phyloP scores from a whole-genome alignment of 352 stramenopile species.

The Phytophthora nicotianae region DNA sequence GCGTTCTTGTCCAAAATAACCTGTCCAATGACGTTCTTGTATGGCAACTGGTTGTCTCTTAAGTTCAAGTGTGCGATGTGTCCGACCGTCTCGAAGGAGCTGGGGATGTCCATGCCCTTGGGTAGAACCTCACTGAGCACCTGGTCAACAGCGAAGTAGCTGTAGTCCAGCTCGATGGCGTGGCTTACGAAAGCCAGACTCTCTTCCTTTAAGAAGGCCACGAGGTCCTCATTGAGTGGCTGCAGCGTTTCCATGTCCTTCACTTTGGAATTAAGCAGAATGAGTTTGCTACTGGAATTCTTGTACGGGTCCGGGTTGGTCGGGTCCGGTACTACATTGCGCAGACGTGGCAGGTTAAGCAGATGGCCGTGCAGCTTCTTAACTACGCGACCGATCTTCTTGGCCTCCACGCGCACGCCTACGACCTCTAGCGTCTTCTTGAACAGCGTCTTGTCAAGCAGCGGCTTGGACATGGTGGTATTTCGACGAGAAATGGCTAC shows the following conservation, averaged over 20 bases:
- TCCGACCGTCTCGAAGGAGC: slow-evolving; percentile 96
- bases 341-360: slow-evolving; percentile 71
- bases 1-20: slow-evolving; percentile 98
- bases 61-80: slow-evolving; percentile 98
- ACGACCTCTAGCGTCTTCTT: slow-evolving; percentile 73
- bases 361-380: slow-evolving; percentile 75
- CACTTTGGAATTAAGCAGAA: slow-evolving; percentile 73
- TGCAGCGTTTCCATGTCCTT: slow-evolving; percentile 58
- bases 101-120: slow-evolving; percentile 84
- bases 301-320: slow-evolving; percentile 62
- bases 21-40: slow-evolving; percentile 97
- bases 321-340: slow-evolving; percentile 78
- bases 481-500: slow-evolving; percentile 14
- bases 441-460: slow-evolving; percentile 77
- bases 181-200: slow-evolving; percentile 69
- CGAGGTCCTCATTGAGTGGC: slow-evolving; percentile 54
- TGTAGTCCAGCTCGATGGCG: slow-evolving; percentile 78
- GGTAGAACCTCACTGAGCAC: slow-evolving; percentile 89
- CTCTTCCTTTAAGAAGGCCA: slow-evolving; percentile 58
- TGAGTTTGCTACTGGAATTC: slow-evolving; percentile 73
- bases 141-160: slow-evolving; percentile 79
- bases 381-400: slow-evolving; percentile 80
- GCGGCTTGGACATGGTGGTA: slow-evolving; percentile 30
- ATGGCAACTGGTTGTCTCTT: slow-evolving; percentile 92
- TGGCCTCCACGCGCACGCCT: slow-evolving; percentile 75